Percentiles rank a stretch among this genome's conserved stretches.
Conservation (phyloP, 169 alveolate species). For the Amoebophrya sp. region DNA sequence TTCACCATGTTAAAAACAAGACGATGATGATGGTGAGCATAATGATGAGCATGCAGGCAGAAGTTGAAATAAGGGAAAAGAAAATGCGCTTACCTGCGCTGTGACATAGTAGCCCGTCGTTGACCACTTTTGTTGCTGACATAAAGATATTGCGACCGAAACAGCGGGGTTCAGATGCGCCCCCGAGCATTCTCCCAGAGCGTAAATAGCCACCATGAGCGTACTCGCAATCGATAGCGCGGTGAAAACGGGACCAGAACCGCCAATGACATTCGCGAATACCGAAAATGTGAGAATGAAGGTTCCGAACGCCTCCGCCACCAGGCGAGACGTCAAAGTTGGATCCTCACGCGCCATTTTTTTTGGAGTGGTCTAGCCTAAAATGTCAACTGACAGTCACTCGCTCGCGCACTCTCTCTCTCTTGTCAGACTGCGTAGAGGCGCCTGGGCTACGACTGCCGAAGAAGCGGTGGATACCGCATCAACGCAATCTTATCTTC, state of each 20-base stretch:
- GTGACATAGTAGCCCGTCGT: background rate
- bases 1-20: background rate
- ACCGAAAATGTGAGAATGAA: slow-evolving; percentile 30
- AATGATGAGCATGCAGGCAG: too few relatives aligned
- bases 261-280: slow-evolving; percentile 27
- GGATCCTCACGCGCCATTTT: background rate
- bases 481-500: too few relatives aligned
- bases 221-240: slow-evolving; percentile 31
- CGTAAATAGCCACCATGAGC: slow-evolving; percentile 34
- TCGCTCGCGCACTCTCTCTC: too few relatives aligned
- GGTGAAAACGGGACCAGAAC: background rate
- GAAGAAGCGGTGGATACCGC: too few relatives aligned
- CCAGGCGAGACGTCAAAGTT: background rate
- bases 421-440: too few relatives aligned
- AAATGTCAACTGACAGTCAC: too few relatives aligned
- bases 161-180: slow-evolving; percentile 39
- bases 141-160: background rate
- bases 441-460: too few relatives aligned
- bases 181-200: slow-evolving; percentile 29
- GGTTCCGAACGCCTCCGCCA: slow-evolving; percentile 28
- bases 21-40: too few relatives aligned
- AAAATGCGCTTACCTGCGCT: background rate
- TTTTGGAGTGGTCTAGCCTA: too few relatives aligned
- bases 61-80: too few relatives aligned
- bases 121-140: background rate